Evolutionary conservation across 176 grass and related monocot species (phyloP).

Genomic region (Miscanthus lutarioriparius): DNA sequence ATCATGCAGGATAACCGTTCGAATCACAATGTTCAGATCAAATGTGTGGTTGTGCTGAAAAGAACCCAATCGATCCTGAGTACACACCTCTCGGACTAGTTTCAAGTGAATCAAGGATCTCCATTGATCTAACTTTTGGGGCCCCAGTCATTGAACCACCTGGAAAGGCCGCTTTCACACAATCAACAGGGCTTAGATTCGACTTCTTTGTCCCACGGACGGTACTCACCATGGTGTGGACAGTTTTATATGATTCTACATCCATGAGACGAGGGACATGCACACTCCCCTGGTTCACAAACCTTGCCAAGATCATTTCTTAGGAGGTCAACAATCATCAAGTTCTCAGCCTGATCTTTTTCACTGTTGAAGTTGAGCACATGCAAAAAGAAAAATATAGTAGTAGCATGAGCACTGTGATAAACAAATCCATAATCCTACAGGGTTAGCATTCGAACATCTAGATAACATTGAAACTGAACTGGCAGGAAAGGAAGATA

Average conservation of each 20-base stretch:
- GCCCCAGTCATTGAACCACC: slow-evolving; percentile 96
- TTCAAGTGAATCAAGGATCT: slow-evolving; percentile 83
- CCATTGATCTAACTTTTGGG: slow-evolving; percentile 94
- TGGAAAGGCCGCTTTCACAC: slow-evolving; percentile 85
- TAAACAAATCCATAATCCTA: background rate
- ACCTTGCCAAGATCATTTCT: slow-evolving; percentile 88
- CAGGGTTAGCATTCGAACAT: background rate
- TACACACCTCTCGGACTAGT: slow-evolving; percentile 85
- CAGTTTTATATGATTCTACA: slow-evolving; percentile 81
- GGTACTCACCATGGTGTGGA: slow-evolving; percentile 94
- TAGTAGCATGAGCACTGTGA: background rate
- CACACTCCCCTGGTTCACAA: slow-evolving; percentile 70
- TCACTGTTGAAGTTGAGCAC: slow-evolving; percentile 56
- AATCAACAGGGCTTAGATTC: slow-evolving; percentile 56
- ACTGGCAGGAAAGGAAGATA: slow-evolving; percentile 1
- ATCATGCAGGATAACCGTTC: slow-evolving; percentile 67
- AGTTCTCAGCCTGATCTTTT: slow-evolving; percentile 96
- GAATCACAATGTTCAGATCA: slow-evolving; percentile 85
- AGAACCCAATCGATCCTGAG: slow-evolving; percentile 89
- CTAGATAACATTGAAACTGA: background rate
- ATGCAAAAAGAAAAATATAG: slow-evolving; percentile 13
- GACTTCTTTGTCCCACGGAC: slow-evolving; percentile 63
- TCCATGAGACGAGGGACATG: slow-evolving; percentile 84
- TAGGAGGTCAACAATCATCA: slow-evolving; percentile 98
- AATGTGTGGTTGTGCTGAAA: slow-evolving; percentile 86